Conservation (phyloP, 2,329 filamentous ascomycete species). For the Cryphonectria radicalis region DNA sequence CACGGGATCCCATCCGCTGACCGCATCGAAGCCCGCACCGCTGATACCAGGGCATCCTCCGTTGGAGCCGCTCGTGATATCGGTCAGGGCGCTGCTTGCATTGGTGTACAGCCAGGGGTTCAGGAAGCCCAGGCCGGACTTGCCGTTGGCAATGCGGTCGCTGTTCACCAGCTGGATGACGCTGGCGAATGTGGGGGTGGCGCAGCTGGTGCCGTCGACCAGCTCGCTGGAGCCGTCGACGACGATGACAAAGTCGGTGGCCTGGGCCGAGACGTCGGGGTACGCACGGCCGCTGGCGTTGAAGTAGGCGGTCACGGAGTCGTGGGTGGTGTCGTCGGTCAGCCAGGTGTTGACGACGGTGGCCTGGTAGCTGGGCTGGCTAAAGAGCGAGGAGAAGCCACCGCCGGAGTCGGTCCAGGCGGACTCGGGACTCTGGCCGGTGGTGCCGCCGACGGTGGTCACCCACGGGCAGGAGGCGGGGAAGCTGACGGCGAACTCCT, state of each 20-base stretch:
- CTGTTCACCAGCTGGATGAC: slow-evolving; percentile 60
- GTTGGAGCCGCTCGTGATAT: slow-evolving; percentile 29
- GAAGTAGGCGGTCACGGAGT: slow-evolving; percentile 39
- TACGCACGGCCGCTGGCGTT: slow-evolving; percentile 37
- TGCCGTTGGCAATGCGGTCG: slow-evolving; percentile 49
- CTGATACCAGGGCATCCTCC: slow-evolving; percentile 18
- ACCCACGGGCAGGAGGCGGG: slow-evolving; percentile 59
- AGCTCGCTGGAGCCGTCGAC: background rate
- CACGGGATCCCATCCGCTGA: slow-evolving; percentile 25
- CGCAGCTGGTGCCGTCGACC: slow-evolving; percentile 42
- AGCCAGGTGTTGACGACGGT: slow-evolving; percentile 36
- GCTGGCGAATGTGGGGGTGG: slow-evolving; percentile 55
- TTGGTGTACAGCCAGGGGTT: slow-evolving; percentile 38
- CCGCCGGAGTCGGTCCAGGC: slow-evolving; percentile 57
- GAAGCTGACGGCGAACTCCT: slow-evolving; percentile 49
- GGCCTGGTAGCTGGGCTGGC: slow-evolving; percentile 48
- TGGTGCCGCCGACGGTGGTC: slow-evolving; percentile 65
- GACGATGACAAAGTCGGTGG: slow-evolving; percentile 33
- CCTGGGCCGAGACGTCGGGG: slow-evolving; percentile 43
- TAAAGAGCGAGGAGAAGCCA: slow-evolving; percentile 54
- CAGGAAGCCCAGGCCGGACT: slow-evolving; percentile 47
- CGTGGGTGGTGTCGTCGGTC: slow-evolving; percentile 16
- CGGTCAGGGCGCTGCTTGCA: slow-evolving; percentile 31
- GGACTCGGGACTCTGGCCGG: slow-evolving; percentile 53
- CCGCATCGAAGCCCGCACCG: slow-evolving; percentile 26